phyloP scores from a whole-genome alignment of 148 eudicot species.

The Rhododendron vialii region DNA sequence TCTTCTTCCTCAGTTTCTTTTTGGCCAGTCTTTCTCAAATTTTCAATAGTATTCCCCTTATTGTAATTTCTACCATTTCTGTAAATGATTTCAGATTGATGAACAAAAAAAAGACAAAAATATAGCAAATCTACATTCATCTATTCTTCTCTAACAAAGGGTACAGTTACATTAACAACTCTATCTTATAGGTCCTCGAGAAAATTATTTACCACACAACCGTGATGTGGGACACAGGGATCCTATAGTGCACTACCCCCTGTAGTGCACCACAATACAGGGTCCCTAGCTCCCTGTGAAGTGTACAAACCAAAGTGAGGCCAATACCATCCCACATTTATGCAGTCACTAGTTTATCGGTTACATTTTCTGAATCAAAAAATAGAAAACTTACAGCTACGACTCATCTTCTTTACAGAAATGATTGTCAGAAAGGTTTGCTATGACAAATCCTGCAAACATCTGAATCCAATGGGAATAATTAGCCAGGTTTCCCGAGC shows the following conservation, averaged over 20 bases:
- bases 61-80: no score
- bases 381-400: background rate
- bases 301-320: background rate
- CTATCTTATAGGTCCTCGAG: background rate
- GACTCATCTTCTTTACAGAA: constrained; percentile 8
- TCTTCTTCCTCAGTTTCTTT: no score
- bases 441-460: constrained; percentile 18
- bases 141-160: background rate
- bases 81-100: no score
- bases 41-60: no score
- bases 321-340: background rate
- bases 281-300: background rate
- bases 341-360: background rate
- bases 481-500: background rate
- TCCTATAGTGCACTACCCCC: no score
- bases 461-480: constrained; percentile 8
- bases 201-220: background rate
- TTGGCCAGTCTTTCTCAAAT: no score
- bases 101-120: no score
- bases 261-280: no score
- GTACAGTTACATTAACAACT: background rate
- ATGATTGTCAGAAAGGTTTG: constrained; percentile 15
- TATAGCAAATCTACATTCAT: background rate
- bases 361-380: background rate
- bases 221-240: no score